phyloP scores from a whole-genome alignment of 192 early-diverging fungal species.

The Rhizoclosmatium globosum region DNA sequence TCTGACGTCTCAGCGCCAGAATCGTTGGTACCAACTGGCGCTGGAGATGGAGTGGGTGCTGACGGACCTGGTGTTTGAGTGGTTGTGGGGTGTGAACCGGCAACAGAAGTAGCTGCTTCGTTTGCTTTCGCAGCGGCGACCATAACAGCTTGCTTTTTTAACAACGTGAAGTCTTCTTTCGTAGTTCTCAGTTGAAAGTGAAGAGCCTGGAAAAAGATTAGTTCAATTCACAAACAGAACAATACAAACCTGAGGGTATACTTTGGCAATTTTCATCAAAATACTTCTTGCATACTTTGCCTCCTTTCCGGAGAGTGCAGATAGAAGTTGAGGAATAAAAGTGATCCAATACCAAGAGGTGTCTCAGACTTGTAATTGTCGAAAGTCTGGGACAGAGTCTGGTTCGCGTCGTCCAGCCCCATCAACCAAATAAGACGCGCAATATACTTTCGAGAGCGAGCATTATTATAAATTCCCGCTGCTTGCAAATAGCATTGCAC shows the following conservation, averaged over 20 bases:
- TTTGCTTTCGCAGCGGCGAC: slow-evolving; percentile 23
- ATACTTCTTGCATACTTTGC: slow-evolving; percentile 78
- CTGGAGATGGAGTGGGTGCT: not conserved
- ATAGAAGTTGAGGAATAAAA: slow-evolving; percentile 94
- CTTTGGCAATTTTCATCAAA: slow-evolving; percentile 93
- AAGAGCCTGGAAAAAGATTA: slow-evolving; percentile 71
- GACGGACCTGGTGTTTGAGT: not conserved
- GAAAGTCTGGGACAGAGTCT: slow-evolving; percentile 80
- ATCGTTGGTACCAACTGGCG: slow-evolving; percentile 8
- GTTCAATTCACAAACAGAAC: slow-evolving; percentile 13
- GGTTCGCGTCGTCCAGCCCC: slow-evolving; percentile 76
- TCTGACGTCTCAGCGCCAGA: slow-evolving; percentile 17
- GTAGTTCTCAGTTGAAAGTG: slow-evolving; percentile 94
- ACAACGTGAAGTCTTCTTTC: slow-evolving; percentile 82
- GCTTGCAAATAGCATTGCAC: slow-evolving; percentile 97
- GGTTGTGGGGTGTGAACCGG: not conserved
- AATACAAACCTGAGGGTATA: slow-evolving; percentile 79
- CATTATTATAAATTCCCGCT: slow-evolving; percentile 85
- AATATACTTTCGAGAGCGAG: slow-evolving; percentile 88
- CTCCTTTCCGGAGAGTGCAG: slow-evolving; percentile 81
- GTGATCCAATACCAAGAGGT: slow-evolving; percentile 99
- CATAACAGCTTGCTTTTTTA: slow-evolving; percentile 61
- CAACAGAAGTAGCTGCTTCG: not conserved
- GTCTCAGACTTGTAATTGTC: slow-evolving; percentile 91
- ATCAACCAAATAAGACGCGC: slow-evolving; percentile 95